Conservation (phyloP, 108 stramenopile species). For the Fragilariopsis cylindrus region DNA sequence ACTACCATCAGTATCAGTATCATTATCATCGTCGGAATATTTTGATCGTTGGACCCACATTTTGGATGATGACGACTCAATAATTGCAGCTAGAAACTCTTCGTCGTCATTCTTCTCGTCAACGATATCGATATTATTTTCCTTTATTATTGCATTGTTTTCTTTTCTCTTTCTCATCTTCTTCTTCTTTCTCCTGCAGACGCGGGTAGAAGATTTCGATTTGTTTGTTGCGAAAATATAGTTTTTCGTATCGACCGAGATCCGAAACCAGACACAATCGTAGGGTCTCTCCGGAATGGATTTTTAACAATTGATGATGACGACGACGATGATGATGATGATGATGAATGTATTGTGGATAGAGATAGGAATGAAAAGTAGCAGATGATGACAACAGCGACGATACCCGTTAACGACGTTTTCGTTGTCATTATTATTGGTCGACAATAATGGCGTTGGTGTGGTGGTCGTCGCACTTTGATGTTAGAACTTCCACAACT, state of each 20-base stretch:
- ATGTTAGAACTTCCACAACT: background rate
- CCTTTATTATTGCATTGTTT: background rate
- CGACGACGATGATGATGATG: background rate
- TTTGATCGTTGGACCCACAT: slow-evolving; percentile 19
- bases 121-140: slow-evolving; percentile 1
- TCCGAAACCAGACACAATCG: slow-evolving; percentile 32
- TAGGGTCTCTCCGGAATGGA: slow-evolving; percentile 10
- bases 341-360: background rate
- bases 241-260: slow-evolving; percentile 27
- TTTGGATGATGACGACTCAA: background rate
- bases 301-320: background rate
- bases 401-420: background rate
- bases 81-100: background rate
- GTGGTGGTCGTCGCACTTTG: background rate
- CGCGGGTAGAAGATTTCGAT: background rate
- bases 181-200: background rate
- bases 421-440: background rate
- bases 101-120: no score
- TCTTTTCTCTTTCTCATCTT: background rate
- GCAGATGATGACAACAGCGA: background rate
- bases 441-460: background rate
- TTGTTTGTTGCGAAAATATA: slow-evolving; percentile 17
- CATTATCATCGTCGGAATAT: slow-evolving; percentile 3
- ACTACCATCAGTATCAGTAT: background rate
- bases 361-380: background rate